phyloP scores from a whole-genome alignment of 192 early-diverging fungal species.

The Linnemannia exigua region DNA sequence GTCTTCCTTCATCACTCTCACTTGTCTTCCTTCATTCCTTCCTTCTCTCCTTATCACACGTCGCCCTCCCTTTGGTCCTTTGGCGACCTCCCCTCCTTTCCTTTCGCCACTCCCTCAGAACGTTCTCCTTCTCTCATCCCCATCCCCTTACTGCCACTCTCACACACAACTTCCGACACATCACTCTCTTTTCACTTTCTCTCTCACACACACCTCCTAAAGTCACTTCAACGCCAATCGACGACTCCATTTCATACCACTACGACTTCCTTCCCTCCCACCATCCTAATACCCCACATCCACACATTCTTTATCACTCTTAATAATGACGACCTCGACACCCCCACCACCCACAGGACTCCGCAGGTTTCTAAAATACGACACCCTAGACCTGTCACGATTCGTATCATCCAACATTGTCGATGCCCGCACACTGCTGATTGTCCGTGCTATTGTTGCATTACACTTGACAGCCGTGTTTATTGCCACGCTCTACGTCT shows the following conservation, averaged over 20 bases:
- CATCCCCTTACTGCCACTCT: not conserved
- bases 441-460: conserved; percentile 25
- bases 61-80: not conserved
- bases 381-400: conserved; percentile 33
- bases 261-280: not conserved
- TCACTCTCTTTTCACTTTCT: not conserved
- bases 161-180: not conserved
- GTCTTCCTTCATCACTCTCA: not conserved
- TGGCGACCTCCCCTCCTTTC: not conserved
- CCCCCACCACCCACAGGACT: not conserved
- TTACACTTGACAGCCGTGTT: conserved; percentile 43
- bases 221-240: not conserved
- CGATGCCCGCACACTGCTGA: conserved; percentile 19
- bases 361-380: conserved; percentile 29
- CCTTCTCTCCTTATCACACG: not conserved
- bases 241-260: too few relatives aligned
- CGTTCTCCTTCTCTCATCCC: not conserved
- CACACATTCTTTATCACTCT: not conserved
- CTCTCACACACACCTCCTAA: not conserved
- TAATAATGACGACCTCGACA: not conserved
- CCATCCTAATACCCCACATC: not conserved
- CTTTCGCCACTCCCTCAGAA: not conserved
- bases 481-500: conserved; percentile 49
- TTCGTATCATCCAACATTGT: conserved; percentile 41
- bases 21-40: not conserved